phyloP scores from a whole-genome alignment of 179 eudicot species.

The Gypsophila paniculata region DNA sequence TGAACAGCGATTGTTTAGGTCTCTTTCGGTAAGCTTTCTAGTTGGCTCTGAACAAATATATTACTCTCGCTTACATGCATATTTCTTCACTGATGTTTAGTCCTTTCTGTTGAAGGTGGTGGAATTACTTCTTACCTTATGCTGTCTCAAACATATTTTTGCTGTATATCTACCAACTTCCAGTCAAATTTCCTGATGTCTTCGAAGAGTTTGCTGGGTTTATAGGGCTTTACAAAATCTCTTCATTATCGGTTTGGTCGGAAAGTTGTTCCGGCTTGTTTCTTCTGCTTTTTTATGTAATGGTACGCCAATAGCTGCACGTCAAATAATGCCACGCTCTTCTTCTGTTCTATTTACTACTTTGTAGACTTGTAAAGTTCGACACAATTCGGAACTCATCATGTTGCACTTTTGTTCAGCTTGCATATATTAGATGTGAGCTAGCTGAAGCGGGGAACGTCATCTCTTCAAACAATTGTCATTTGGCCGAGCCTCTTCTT shows the following conservation, averaged over 20 bases:
- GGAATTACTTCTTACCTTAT: conserved; percentile 58
- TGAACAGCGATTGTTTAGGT: conserved; percentile 77
- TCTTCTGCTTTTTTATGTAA: conserved; percentile 46
- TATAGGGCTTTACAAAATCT: conserved; percentile 52
- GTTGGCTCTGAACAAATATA: conserved; percentile 4
- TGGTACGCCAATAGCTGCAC: conserved; percentile 35
- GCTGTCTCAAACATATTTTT: conserved; percentile 46
- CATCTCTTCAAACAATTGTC: conserved; percentile 59
- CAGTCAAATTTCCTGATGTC: conserved; percentile 38
- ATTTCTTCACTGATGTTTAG: conserved; percentile 17
- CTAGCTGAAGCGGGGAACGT: conserved; percentile 70
- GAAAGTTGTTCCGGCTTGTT: conserved; percentile 48
- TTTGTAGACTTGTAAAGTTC: neutral
- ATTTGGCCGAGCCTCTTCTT: conserved; percentile 77
- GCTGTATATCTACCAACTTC: conserved; percentile 63
- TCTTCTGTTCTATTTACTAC: neutral
- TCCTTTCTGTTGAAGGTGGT: conserved; percentile 45
- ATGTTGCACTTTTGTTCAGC: conserved; percentile 33
- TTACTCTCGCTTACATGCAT: neutral
- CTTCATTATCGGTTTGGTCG: conserved; percentile 43
- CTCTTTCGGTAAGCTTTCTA: conserved; percentile 54
- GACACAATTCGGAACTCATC: conserved; percentile 7
- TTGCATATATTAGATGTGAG: conserved; percentile 59
- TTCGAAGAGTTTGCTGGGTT: conserved; percentile 34
- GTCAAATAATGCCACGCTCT: neutral